A percentile compares a stretch with the other conserved stretches of the same genome.
Evolutionary conservation across 768 basidiomycete species (phyloP).

Genomic region (Heimioporus sp.): DNA sequence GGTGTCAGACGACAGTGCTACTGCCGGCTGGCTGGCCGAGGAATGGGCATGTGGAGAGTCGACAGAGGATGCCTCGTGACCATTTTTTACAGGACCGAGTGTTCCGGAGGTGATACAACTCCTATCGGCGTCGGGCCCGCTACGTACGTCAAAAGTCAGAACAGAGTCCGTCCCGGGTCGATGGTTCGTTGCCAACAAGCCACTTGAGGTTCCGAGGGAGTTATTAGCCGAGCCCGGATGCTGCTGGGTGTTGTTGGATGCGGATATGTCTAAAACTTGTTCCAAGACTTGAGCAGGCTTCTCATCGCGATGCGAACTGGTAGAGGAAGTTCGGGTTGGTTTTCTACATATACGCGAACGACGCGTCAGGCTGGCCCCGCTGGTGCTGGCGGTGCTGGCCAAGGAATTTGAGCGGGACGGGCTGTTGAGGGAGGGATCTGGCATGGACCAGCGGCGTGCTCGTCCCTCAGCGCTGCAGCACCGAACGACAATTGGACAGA

Average conservation of each 20-base stretch:
- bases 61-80: conserved; percentile 5
- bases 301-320: conserved; percentile 23
- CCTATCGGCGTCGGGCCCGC: conserved; percentile 17
- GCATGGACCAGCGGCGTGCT: conserved; percentile 25
- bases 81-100: conserved; percentile 23
- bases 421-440: conserved; percentile 30
- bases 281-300: conserved; percentile 9
- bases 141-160: conserved; percentile 10
- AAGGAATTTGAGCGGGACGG: conserved; percentile 34
- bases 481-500: conserved; percentile 8
- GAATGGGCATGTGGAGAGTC: conserved; percentile 1
- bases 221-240: conserved; percentile 4
- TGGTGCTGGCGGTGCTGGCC: conserved; percentile 44
- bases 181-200: conserved; percentile 10
- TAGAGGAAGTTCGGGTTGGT: conserved; percentile 53
- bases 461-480: conserved; percentile 21
- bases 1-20: conserved; percentile 12
- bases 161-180: conserved; percentile 11
- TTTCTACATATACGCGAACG: conserved; percentile 46
- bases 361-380: conserved; percentile 50
- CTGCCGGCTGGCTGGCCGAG: conserved; percentile 9
- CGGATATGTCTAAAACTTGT: conserved; percentile 30
- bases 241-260: conserved; percentile 15
- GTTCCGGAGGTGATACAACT: conserved; percentile 23
- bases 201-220: conserved; percentile 9